A percentile compares a stretch with the other conserved stretches of the same genome.
phyloP scores from a whole-genome alignment of 225 moss, liverwort and hornwort species.

The Marchantia paleacea region DNA sequence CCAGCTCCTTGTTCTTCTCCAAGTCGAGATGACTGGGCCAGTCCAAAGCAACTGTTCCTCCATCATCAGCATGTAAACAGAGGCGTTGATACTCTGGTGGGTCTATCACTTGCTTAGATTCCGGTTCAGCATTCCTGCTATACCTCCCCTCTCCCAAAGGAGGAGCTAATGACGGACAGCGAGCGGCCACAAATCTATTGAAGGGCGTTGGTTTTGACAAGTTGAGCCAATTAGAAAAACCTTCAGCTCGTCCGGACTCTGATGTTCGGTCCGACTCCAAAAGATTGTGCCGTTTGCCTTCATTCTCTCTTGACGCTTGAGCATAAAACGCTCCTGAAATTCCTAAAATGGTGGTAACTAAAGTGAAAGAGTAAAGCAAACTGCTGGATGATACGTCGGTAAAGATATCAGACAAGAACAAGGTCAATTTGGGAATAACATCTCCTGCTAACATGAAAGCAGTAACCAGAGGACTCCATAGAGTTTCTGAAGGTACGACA shows the following conservation, averaged over 20 bases:
- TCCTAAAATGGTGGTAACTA: constrained; percentile 26
- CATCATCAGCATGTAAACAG: constrained; percentile 65
- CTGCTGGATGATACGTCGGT: neutral
- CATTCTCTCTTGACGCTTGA: neutral
- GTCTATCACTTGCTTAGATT: constrained; percentile 19
- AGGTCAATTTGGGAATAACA: neutral
- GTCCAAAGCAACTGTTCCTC: constrained; percentile 79
- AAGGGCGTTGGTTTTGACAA: constrained; percentile 62
- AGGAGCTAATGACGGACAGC: constrained; percentile 68
- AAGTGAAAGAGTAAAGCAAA: constrained; percentile 16
- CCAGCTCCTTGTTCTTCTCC: constrained; percentile 50
- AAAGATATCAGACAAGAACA: neutral
- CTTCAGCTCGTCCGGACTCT: neutral
- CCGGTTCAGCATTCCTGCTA: neutral
- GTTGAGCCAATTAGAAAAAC: constrained; percentile 29
- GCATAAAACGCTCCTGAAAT: constrained; percentile 23
- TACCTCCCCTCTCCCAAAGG: constrained; percentile 14
- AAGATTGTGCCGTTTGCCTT: neutral
- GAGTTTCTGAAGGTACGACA: neutral
- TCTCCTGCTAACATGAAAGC: neutral
- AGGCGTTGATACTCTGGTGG: constrained; percentile 55
- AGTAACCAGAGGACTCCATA: neutral
- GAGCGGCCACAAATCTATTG: constrained; percentile 57
- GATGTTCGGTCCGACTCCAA: neutral
- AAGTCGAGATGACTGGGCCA: constrained; percentile 81